Base-by-base conservation (phyloP, 1,139 yeast genomes). In the Geotrichum restrictum region DNA sequence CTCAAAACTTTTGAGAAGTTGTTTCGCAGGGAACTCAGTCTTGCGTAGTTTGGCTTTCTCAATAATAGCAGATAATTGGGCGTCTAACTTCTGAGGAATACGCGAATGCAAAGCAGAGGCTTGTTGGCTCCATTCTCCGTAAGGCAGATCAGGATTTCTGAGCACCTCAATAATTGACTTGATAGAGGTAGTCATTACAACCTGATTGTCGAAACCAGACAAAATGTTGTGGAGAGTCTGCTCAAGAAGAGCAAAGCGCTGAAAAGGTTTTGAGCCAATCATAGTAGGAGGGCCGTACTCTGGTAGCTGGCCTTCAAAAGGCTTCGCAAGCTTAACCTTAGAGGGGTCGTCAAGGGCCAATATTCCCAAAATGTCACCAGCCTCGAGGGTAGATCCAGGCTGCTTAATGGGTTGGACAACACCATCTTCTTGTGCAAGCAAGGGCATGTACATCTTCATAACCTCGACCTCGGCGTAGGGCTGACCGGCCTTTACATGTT, bases 401-500 rank as follows among this genome's bases (percentile, higher is more conserved):
- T 94, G 98, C 71, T 93, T 91, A 67, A 93, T 82, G 52, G 89
- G 77, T 74, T 93, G 97, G 50, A 91, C 89, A 56, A 81, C 77
- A 77, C 99, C 99, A 65, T 87, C 85, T 70, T 91, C 98, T 70
- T 83, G 88, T 64, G 88, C 76, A 65, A 91, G 77, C 39, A 65
- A 52, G 31, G 74, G 74, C 74, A 71, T 70, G 59, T 69, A 69
- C 98, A 91, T 91, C 74, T 93, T 93, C 99, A 93, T 93, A 62
- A 93, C 98, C 75, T 93, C 99, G 55, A 93, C 96, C 74, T 93
- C 98, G 45, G 98, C 98, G 66, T 82, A 94, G 45, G 97, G 83
- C 73, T 93, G 96, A 57, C 98, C 98, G 57, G 95, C 83, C 57
- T 74, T 74, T 62, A 93, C 81, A 65, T 91, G 98, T 60, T 93